Evolutionary conservation across 164 flowering plant species (phyloP).

Genomic region (Magnolia sinica): DNA sequence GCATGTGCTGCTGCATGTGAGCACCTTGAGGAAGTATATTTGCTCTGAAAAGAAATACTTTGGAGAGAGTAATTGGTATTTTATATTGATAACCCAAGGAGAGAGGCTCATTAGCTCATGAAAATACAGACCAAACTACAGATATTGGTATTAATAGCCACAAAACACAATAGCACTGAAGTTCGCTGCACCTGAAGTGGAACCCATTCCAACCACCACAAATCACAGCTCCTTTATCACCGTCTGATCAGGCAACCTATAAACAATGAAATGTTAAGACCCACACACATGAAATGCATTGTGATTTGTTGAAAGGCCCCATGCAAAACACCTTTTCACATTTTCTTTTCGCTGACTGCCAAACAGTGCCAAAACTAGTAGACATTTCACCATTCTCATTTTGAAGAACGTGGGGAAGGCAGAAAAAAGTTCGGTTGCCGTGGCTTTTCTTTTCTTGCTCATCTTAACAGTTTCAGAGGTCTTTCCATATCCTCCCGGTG

Average conservation of each 20-base stretch:
- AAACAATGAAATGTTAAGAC: too few relatives aligned
- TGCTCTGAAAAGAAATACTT: too few relatives aligned
- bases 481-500: constrained; percentile 27
- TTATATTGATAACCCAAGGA: neutral
- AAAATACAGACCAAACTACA: neutral
- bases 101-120: neutral
- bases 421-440: neutral
- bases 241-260: too few relatives aligned
- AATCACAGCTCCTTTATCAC: too few relatives aligned
- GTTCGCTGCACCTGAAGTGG: neutral
- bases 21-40: too few relatives aligned
- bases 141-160: neutral
- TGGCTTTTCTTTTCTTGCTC: neutral
- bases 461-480: neutral
- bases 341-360: neutral
- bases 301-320: too few relatives aligned
- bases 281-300: too few relatives aligned
- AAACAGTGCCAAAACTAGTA: neutral
- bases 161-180: neutral
- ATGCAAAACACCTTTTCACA: too few relatives aligned
- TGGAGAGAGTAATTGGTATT: too few relatives aligned
- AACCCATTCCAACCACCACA: too few relatives aligned
- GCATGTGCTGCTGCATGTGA: too few relatives aligned
- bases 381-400: neutral
- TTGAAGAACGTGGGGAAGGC: neutral